Base-by-base conservation (phyloP, 73 alveolate species). In the Durusdinium trenchii region DNA sequence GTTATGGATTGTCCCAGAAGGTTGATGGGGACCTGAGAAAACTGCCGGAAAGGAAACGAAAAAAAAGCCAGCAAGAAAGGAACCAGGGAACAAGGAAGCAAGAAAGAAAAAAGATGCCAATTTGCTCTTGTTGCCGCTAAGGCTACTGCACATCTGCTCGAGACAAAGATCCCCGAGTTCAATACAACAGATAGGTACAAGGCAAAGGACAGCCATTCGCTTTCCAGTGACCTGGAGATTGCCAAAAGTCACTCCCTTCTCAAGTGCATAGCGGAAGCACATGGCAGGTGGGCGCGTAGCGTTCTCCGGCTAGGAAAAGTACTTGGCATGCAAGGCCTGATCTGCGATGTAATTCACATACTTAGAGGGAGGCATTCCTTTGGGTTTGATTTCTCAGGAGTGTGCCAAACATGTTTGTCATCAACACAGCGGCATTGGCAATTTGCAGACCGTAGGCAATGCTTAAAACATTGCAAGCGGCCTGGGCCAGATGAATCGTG, bases 351-450 rank as follows among this genome's bases (percentile, higher is more conserved):
- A n/a, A n/a, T n/a, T n/a, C n/a, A n/a, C n/a, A n/a, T n/a, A n/a
- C n/a, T n/a, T n/a, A n/a, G n/a, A n/a, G n/a, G n/a, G n/a, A n/a
- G n/a, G n/a, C n/a, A n/a, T n/a, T n/a, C n/a, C n/a, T n/a, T n/a
- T n/a, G n/a, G n/a, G n/a, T n/a, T n/a, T n/a, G n/a, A n/a, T n/a
- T n/a, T n/a, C n/a, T n/a, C n/a, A n/a, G n/a, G n/a, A n/a, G n/a
- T n/a, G n/a, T 0, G 82, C 99, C 99, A 46, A 94, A 94, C 61
- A 94, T 35, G 99, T 94, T 94, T 52, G 99, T 94, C 94, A 94
- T 78, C 71, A 94, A 94, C 48, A 94, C 99, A 2, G 99, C 99
- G 6, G 99, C 94, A 57, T 94, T 94, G 48, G 99, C 47, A 76
- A 94, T 78, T 43, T 94, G 99, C 48, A 94, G 61, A 45, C 94